Percentiles rank a stretch among this genome's conserved stretches.
Conservation (phyloP, 1,139 yeast genomes). For the Diutina ranongensis region DNA sequence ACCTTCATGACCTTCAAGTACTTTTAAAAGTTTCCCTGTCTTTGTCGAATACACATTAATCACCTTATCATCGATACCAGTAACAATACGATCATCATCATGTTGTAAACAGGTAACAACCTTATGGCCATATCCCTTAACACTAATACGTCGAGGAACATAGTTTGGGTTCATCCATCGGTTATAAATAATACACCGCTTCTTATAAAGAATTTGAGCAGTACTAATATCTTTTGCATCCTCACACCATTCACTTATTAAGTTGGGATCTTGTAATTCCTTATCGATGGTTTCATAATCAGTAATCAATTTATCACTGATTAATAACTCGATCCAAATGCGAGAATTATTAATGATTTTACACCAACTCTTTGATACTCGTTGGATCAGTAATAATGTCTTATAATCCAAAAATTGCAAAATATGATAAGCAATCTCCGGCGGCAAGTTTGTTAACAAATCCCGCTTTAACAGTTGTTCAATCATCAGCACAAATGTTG, state of each 20-base stretch:
- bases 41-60: conserved; percentile 73
- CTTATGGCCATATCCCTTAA: conserved; percentile 65
- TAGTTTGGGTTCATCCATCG: conserved; percentile 80
- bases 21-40: conserved; percentile 57
- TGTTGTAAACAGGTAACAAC: conserved; percentile 92
- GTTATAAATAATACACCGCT: conserved; percentile 50
- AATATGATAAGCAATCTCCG: conserved; percentile 65
- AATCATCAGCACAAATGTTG: conserved; percentile 51
- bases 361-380: conserved; percentile 66
- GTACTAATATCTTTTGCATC: conserved; percentile 21
- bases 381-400: conserved; percentile 50
- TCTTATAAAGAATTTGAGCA: conserved; percentile 51
- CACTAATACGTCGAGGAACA: conserved; percentile 57
- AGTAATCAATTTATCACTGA: conserved; percentile 41
- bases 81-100: conserved; percentile 81
- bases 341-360: conserved; percentile 45
- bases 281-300: conserved; percentile 22
- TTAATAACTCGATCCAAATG: conserved; percentile 48
- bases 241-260: conserved; percentile 10
- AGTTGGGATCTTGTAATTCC: conserved; percentile 21
- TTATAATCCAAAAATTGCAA: conserved; percentile 52
- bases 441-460: conserved; percentile 56
- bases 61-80: conserved; percentile 84
- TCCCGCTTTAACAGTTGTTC: conserved; percentile 61
- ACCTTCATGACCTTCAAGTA: conserved; percentile 83